phyloP scores from a whole-genome alignment of 2,329 filamentous ascomycete genomes.

The Talaromyces sp. region DNA sequence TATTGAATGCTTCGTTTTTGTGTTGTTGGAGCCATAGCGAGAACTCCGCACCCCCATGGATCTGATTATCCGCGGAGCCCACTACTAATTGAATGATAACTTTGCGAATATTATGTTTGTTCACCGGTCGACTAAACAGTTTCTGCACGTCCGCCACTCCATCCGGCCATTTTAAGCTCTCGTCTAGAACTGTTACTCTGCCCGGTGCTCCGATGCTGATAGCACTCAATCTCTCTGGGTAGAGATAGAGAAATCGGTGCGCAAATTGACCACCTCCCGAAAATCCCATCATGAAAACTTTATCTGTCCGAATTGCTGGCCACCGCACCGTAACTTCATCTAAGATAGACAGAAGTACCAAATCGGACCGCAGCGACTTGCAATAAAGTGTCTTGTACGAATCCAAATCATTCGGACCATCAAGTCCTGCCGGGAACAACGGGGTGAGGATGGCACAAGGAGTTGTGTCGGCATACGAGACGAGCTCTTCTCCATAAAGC shows the following conservation, averaged over 20 bases:
- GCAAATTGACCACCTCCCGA: slow-evolving; percentile 31
- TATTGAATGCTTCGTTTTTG: too few species aligned
- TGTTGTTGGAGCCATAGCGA: background rate
- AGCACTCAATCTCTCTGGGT: slow-evolving; percentile 26
- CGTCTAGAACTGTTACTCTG: slow-evolving; percentile 22
- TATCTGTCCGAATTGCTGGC: slow-evolving; percentile 25
- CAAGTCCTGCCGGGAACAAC: slow-evolving; percentile 28
- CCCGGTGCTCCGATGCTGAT: slow-evolving; percentile 31
- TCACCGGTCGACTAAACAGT: background rate
- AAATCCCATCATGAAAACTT: slow-evolving; percentile 27
- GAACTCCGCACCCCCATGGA: background rate
- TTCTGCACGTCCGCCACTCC: slow-evolving; percentile 1
- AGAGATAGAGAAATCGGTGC: slow-evolving; percentile 29
- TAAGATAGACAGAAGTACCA: slow-evolving; percentile 25
- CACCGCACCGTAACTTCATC: slow-evolving; percentile 27
- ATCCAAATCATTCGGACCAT: slow-evolving; percentile 26
- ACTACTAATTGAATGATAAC: slow-evolving; percentile 2
- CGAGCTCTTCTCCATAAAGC: slow-evolving; percentile 15
- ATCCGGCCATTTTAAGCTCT: slow-evolving; percentile 8
- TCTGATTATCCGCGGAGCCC: background rate
- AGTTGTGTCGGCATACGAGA: slow-evolving; percentile 22
- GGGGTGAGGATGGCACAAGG: slow-evolving; percentile 27
- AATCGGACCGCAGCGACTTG: slow-evolving; percentile 22
- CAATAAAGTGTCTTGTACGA: slow-evolving; percentile 26
- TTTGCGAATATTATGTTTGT: background rate